Evolutionary conservation across 2,329 filamentous ascomycete species (phyloP), one percentile per base, ranked within the genome.

Genomic region (Aspergillus caelatus): DNA sequence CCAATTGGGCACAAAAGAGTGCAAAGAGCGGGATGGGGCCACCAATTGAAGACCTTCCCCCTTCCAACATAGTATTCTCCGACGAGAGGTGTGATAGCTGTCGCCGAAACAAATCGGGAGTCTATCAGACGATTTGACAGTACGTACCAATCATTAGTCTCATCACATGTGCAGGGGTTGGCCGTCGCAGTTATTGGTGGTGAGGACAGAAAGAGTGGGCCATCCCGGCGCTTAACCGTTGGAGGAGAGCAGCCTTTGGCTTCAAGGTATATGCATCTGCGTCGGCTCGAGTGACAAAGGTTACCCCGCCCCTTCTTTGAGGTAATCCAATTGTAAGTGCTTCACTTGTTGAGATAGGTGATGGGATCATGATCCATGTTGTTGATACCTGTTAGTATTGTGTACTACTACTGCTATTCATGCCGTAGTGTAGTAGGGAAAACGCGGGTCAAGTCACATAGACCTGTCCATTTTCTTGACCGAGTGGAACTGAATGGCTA

Each of bases 211-310:
- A 43, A 30, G 45, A 36, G 45, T 50, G 58, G 58, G 16, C 36
- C 58, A 52, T 39, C 61, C 41, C 28, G 63, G 65, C 65, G 65
- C 58, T 61, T 67, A 67, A 61, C 32, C 26, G 14, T 7, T n/a
- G 50, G 58, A 57, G 43, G 21, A 10, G 58, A 67, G 53, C 65
- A 63, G 63, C 34, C 41, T 48, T 11, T 41, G 61, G 23, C 23
- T 9, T 32, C 9, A 32, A 10, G 32, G 32, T 2, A 32, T 11
- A 32, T 9, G 32, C 32, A 58, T 41, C 45, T 48, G 45, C 45
- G 16, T 32, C 32, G 10, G 45, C 45, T 19, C 23, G n/a, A 48
- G 23, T 21, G 23, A n/a, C 19, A n/a, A 26, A 2, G 11, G 21
- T 21, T 48, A 23, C 45, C 32, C n/a, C 36, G 53, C 30, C 21